Evolutionary conservation across 257 asterid species (phyloP).

Genomic region (Striga asiatica): DNA sequence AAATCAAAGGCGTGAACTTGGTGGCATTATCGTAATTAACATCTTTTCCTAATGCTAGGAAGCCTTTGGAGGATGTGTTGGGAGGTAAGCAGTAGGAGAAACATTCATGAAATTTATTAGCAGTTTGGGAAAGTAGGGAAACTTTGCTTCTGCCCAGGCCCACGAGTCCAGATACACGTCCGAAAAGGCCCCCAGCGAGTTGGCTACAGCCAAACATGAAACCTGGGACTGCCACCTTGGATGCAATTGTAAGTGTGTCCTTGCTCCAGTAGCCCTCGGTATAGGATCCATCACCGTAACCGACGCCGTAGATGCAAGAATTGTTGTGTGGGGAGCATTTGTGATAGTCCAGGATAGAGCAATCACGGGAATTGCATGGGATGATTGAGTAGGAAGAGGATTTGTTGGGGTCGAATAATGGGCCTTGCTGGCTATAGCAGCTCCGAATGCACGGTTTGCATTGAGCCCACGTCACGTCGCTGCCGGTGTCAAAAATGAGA

Average conservation of each 20-base stretch:
- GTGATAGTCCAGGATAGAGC: conserved; percentile 37
- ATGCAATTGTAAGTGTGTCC: conserved; percentile 40
- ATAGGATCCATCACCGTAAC: conserved; percentile 56
- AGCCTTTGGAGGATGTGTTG: background rate
- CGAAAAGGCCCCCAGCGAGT: background rate
- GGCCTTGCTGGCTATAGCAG: conserved; percentile 50
- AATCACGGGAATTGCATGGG: conserved; percentile 29
- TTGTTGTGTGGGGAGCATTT: conserved; percentile 22
- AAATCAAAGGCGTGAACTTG: background rate
- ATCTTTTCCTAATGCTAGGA: background rate
- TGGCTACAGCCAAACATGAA: background rate
- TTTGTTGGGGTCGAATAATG: conserved; percentile 37
- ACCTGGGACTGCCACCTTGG: background rate
- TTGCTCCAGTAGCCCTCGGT: conserved; percentile 35
- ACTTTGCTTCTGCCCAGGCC: background rate
- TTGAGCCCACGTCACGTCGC: conserved; percentile 77
- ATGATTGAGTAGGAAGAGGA: conserved; percentile 49
- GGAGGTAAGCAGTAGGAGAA: background rate
- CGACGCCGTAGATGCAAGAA: conserved; percentile 40
- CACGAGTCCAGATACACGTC: background rate
- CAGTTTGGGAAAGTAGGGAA: no score
- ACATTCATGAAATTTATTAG: no score
- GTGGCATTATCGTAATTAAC: background rate
- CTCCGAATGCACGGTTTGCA: conserved; percentile 44
- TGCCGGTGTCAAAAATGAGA: conserved; percentile 66